A percentile compares a stretch with the other conserved stretches of the same genome.
Evolutionary conservation across 805 yeast species (phyloP).

Genomic region (Saccharomyces kudriavzevii): DNA sequence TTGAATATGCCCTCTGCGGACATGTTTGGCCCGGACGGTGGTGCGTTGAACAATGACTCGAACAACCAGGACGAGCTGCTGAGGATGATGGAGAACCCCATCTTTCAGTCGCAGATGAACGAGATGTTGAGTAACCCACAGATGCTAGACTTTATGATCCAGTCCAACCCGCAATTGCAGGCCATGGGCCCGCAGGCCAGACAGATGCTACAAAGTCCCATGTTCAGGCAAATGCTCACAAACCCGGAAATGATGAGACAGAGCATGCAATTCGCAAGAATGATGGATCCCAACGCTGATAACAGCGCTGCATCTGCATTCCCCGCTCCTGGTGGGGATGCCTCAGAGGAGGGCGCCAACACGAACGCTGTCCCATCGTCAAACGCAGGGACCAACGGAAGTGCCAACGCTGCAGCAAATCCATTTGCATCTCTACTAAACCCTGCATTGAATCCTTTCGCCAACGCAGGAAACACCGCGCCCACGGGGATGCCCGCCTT

Average conservation of each 20-base stretch:
- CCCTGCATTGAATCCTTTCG: constrained; percentile 37
- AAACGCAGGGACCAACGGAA: constrained; percentile 12
- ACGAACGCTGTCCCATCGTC: constrained; percentile 28
- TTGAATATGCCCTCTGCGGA: constrained; percentile 73
- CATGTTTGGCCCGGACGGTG: constrained; percentile 93
- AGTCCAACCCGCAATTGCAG: constrained; percentile 75
- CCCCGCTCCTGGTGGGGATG: constrained; percentile 44
- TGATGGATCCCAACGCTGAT: constrained; percentile 34
- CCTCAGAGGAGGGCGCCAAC: constrained; percentile 14
- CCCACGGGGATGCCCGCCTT: constrained; percentile 31
- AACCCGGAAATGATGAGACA: constrained; percentile 83
- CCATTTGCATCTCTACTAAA: constrained; percentile 44
- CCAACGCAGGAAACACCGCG: constrained; percentile 17
- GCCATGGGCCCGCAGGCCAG: constrained; percentile 86
- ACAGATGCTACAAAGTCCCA: constrained; percentile 74
- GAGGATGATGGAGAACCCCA: constrained; percentile 71
- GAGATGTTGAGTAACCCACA: constrained; percentile 80
- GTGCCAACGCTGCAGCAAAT: constrained; percentile 31
- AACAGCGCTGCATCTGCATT: constrained; percentile 31
- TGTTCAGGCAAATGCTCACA: constrained; percentile 67
- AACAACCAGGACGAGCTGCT: constrained; percentile 72
- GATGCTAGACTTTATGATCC: constrained; percentile 74
- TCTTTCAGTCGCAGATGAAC: constrained; percentile 73
- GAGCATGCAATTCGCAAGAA: constrained; percentile 67
- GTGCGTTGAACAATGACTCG: constrained; percentile 45